Evolutionary conservation across 169 alveolate genomes (phyloP).

Genomic region (Cyclospora cayetanensis): DNA sequence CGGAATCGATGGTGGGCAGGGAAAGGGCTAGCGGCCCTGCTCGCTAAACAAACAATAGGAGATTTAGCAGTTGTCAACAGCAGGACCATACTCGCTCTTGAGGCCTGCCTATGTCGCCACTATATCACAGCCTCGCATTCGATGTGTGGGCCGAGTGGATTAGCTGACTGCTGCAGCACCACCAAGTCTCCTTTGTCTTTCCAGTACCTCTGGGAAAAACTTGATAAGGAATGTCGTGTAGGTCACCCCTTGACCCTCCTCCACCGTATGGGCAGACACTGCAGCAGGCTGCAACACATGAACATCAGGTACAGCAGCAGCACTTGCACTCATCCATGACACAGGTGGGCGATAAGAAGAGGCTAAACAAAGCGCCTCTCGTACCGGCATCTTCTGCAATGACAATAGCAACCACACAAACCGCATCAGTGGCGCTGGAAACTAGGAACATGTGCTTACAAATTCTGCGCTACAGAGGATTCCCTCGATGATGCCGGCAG

Average conservation of each 20-base stretch:
- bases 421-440: not conserved
- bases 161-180: constrained; percentile 4
- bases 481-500: constrained; percentile 87
- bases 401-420: not conserved
- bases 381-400: not conserved
- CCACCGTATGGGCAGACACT: constrained; percentile 85
- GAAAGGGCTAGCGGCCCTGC: too few relatives aligned
- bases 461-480: constrained; percentile 84
- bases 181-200: constrained; percentile 66
- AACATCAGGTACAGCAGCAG: not conserved
- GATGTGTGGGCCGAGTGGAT: too few relatives aligned
- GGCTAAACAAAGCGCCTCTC: not conserved
- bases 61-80: too few relatives aligned
- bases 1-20: too few relatives aligned
- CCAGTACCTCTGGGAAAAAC: constrained; percentile 80
- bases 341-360: not conserved
- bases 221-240: constrained; percentile 83
- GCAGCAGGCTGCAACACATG: constrained; percentile 77
- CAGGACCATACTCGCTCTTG: too few relatives aligned
- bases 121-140: too few relatives aligned
- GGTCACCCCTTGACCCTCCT: constrained; percentile 74
- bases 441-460: constrained; percentile 52
- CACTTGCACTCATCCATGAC: not conserved
- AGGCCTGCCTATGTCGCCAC: too few relatives aligned
- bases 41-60: too few relatives aligned